These are phyloP conservation scores for Claviceps sp. DNA, from an alignment of 2,329 filamentous ascomycete genomes.

Conservation along the genomic window DNA sequence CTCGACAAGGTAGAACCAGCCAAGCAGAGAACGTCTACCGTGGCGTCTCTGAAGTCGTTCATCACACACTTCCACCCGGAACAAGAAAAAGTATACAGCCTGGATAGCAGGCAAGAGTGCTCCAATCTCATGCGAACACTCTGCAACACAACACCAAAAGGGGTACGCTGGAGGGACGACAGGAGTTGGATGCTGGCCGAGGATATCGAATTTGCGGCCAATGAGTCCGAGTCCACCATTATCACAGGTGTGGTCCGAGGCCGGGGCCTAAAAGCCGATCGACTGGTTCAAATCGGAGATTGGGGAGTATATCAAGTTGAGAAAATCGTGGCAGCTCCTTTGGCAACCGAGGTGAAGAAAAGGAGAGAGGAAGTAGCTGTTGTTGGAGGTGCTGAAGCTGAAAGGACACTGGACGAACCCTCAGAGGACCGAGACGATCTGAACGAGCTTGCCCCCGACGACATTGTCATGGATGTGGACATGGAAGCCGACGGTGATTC, in stretches of 20 bases:
- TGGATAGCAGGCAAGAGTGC: constrained; percentile 82
- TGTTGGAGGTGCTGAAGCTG: constrained; percentile 31
- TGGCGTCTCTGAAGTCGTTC: constrained; percentile 78
- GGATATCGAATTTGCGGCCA: constrained; percentile 57
- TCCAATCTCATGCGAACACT: constrained; percentile 81
- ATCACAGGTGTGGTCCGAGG: constrained; percentile 80
- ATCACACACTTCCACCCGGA: constrained; percentile 90
- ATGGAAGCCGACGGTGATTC: constrained; percentile 28
- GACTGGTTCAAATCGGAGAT: constrained; percentile 80
- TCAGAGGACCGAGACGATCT: constrained; percentile 73
- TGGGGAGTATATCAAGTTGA: constrained; percentile 91
- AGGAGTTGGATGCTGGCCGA: constrained; percentile 93
- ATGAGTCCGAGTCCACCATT: constrained; percentile 48
- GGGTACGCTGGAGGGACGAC: constrained; percentile 89
- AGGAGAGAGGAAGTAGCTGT: constrained; percentile 56
- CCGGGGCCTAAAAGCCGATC: constrained; percentile 75
- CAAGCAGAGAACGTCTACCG: constrained; percentile 64
- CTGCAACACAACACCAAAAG: constrained; percentile 85
- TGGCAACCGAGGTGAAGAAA: constrained; percentile 42
- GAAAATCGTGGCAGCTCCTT: constrained; percentile 68
- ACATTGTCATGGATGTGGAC: constrained; percentile 58
- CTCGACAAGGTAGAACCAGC: constrained; percentile 65
- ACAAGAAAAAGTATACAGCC: constrained; percentile 78
- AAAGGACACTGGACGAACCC: constrained; percentile 50
- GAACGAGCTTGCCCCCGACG: constrained; percentile 74